Conservation (phyloP, 495 filamentous ascomycete genomes). For the Lophium mytilinum region DNA sequence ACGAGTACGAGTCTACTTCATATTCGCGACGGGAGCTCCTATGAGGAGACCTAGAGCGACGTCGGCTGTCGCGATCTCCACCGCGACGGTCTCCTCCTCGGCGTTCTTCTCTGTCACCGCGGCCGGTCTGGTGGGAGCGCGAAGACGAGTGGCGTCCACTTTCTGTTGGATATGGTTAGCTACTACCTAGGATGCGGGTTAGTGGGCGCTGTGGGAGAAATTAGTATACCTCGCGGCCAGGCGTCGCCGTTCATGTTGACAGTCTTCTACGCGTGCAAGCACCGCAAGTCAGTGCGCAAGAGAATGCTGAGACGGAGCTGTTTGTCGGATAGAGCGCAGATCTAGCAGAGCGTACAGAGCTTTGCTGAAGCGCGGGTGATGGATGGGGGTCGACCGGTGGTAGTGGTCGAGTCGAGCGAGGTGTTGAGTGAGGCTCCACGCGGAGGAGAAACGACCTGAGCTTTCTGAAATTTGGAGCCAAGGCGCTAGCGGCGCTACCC, state of each 20-base stretch:
- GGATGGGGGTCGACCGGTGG: too few relatives aligned
- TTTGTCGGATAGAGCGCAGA: too few relatives aligned
- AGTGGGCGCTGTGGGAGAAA: slow-evolving; percentile 4
- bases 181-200: slow-evolving; percentile 6
- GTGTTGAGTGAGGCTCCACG: too few relatives aligned
- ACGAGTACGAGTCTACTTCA: slow-evolving; percentile 82
- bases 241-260: slow-evolving; percentile 78
- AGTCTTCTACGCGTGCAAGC: neutral
- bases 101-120: slow-evolving; percentile 45
- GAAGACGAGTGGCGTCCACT: slow-evolving; percentile 58
- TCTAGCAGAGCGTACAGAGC: too few relatives aligned
- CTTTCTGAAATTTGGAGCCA: too few relatives aligned
- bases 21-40: slow-evolving; percentile 53
- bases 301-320: too few relatives aligned
- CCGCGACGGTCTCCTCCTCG: slow-evolving; percentile 20
- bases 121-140: slow-evolving; percentile 53
- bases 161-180: slow-evolving; percentile 40
- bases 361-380: too few relatives aligned
- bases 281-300: neutral
- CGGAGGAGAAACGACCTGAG: too few relatives aligned
- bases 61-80: slow-evolving; percentile 37
- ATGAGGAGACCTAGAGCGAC: slow-evolving; percentile 70
- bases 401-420: too few relatives aligned
- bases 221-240: slow-evolving; percentile 71
- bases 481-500: too few relatives aligned